Evolutionary conservation across 305 asterid species (phyloP).

Genomic region (Solanum chacoense): DNA sequence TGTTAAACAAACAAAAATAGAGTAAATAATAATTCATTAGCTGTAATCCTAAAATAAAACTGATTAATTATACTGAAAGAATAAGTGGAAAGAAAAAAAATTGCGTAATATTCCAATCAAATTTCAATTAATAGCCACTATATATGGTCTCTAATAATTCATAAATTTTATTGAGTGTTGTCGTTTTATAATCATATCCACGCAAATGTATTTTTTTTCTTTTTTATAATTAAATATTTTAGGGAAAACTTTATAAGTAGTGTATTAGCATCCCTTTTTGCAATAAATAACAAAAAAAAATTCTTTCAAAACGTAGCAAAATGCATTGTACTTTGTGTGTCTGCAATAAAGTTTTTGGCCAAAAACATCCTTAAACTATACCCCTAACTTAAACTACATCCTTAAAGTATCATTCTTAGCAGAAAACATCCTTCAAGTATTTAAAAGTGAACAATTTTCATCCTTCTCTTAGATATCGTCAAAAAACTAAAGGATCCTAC

Average conservation of each 20-base stretch:
- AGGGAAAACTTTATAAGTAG: neutral
- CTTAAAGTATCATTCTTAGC: too few species aligned
- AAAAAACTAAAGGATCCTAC: too few species aligned
- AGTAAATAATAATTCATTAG: neutral
- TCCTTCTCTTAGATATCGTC: too few species aligned
- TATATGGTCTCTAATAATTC: neutral
- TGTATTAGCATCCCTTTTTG: neutral
- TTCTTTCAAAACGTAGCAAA: neutral
- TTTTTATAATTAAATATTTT: neutral
- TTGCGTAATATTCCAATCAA: neutral
- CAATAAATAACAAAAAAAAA: too few species aligned
- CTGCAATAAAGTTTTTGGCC: too few species aligned
- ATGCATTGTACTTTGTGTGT: neutral
- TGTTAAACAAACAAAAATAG: neutral
- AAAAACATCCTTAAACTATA: too few species aligned
- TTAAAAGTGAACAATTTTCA: too few species aligned
- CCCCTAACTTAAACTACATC: too few species aligned
- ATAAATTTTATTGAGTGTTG: neutral
- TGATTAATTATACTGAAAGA: neutral
- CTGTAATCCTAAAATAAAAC: neutral
- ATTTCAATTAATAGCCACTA: neutral
- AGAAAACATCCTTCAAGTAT: too few species aligned
- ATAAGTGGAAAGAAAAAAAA: neutral
- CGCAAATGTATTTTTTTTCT: neutral
- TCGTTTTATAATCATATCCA: neutral